Base-by-base conservation (phyloP, 1,284 basidiomycete genomes). In the Agaricales sp. region DNA sequence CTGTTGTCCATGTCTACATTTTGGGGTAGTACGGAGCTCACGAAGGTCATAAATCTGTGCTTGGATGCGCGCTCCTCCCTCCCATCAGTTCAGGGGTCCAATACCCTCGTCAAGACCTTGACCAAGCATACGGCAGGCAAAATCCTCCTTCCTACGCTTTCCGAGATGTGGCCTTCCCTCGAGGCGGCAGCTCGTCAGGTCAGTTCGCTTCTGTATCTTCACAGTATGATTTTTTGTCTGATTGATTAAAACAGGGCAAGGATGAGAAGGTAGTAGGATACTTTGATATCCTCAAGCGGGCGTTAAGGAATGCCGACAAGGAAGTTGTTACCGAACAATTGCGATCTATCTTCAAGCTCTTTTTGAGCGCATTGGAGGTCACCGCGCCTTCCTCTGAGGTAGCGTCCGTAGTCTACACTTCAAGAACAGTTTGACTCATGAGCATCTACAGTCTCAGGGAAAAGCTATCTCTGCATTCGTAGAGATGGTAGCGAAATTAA, bases 401-500 rank as follows among this genome's bases (percentile, higher is more conserved):
- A 30, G n/a, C n/a, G n/a, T n/a, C n/a, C 14, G 26, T 30, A 6
- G 6, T 30, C 26, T 30, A 14, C 14, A 30, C 14, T 14, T 30
- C 14, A 30, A 30, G 14, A 30, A 30, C 26, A 14, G 6, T 14
- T n/a, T 30, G 14, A 30, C 6, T 6, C 26, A 30, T 30, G 26
- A 14, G 14, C 26, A 6, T 30, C 26, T 30, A 6, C 26, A 30
- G 26, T 30, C 26, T 14, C 26, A 30, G 14, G 26, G 6, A 30
- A 30, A 30, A 30, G 14, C 14, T n/a, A 75, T 92, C 53, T 67
- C 73, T 1, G 83, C 92, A 2, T 98, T 96, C 73, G 73, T 87
- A 19, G 87, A 94, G 61, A 70, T 98, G 14, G 89, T 94, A 8
- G 80, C 92, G 54, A 97, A 97, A 67, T 74, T 99, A 47, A 97